phyloP scores from a whole-genome alignment of 2,329 filamentous ascomycete species.

The Penicillium paneum region DNA sequence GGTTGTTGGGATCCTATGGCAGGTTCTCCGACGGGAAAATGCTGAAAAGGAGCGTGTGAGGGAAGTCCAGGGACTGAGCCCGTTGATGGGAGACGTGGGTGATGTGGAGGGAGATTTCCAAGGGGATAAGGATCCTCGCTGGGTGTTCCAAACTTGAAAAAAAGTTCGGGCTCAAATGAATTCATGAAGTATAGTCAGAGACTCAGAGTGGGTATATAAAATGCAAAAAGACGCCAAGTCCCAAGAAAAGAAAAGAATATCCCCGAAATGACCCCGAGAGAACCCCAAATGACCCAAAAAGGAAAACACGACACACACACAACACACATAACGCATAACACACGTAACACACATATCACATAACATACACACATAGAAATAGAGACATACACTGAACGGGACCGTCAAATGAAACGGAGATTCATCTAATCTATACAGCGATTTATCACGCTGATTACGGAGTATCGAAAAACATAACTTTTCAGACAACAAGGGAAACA shows the following conservation, averaged over 20 bases:
- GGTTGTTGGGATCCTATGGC: constrained; percentile 54
- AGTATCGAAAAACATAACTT: constrained; percentile 33
- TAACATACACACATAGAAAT: constrained; percentile 21
- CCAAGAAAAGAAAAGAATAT: neutral
- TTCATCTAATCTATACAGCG: constrained; percentile 39
- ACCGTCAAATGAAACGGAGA: constrained; percentile 33
- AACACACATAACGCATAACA: constrained; percentile 19
- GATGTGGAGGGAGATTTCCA: constrained; percentile 52
- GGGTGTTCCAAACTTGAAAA: constrained; percentile 60
- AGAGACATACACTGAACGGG: constrained; percentile 19
- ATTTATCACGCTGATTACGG: constrained; percentile 32
- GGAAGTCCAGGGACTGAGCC: constrained; percentile 37
- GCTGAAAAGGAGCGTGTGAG: constrained; percentile 47
- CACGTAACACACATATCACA: constrained; percentile 26
- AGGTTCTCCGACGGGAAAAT: constrained; percentile 59
- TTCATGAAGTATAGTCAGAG: neutral
- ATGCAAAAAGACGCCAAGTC: neutral
- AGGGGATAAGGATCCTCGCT: constrained; percentile 63
- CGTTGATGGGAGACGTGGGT: constrained; percentile 45
- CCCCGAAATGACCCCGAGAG: neutral
- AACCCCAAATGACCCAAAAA: constrained; percentile 12
- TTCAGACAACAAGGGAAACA: constrained; percentile 26
- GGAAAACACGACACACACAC: constrained; percentile 19
- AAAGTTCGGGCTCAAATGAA: neutral
- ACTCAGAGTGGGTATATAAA: neutral